Evolutionary conservation across 805 yeast genomes (phyloP).

Genomic region (Lipomyces chichibuensis): DNA sequence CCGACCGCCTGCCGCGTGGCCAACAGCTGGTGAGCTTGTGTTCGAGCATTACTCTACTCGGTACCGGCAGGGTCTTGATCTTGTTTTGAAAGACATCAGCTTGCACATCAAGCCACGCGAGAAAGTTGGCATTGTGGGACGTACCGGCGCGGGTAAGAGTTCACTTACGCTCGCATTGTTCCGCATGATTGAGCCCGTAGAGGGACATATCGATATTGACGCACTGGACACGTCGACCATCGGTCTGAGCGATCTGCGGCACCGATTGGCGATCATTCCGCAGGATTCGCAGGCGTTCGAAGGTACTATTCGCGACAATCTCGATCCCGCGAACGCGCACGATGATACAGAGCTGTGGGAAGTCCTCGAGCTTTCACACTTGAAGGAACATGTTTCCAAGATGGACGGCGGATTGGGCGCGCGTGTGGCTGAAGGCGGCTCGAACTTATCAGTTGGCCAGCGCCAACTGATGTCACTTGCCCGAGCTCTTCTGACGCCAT

Average conservation of each 20-base stretch:
- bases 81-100: slow-evolving; percentile 70
- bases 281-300: slow-evolving; percentile 92
- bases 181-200: slow-evolving; percentile 77
- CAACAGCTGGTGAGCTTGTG: slow-evolving; percentile 64
- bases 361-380: slow-evolving; percentile 75
- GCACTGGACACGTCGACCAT: slow-evolving; percentile 63
- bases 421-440: slow-evolving; percentile 71
- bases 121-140: slow-evolving; percentile 92
- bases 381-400: slow-evolving; percentile 62
- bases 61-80: slow-evolving; percentile 79
- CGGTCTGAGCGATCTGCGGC: slow-evolving; percentile 78
- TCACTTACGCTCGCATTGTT: slow-evolving; percentile 82
- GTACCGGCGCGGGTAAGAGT: slow-evolving; percentile 96
- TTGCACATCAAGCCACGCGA: slow-evolving; percentile 71
- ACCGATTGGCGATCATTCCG: slow-evolving; percentile 80
- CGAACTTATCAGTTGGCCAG: slow-evolving; percentile 88
- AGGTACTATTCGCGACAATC: slow-evolving; percentile 80
- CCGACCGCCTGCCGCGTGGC: slow-evolving; percentile 78
- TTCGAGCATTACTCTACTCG: slow-evolving; percentile 79
- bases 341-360: slow-evolving; percentile 82
- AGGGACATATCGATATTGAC: slow-evolving; percentile 74
- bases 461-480: slow-evolving; percentile 83
- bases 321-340: slow-evolving; percentile 75
- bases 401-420: slow-evolving; percentile 63
- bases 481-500: slow-evolving; percentile 74